These are phyloP conservation scores for Aspergillus alliaceus DNA, from an alignment of 2,329 filamentous ascomycete species.

Conservation along the genomic window DNA sequence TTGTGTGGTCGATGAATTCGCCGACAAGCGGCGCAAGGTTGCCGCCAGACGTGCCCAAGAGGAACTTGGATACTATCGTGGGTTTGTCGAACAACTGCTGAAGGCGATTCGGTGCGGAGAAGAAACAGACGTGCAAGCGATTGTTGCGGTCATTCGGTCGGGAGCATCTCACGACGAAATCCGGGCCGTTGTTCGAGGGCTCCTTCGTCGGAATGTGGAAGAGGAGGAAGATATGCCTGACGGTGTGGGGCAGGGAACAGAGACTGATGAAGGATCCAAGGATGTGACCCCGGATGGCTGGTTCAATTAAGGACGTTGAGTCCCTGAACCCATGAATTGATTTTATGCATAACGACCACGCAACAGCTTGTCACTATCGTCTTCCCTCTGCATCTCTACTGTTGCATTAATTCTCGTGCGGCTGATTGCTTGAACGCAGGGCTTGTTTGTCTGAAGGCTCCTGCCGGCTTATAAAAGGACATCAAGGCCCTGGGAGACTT, in stretches of 20 bases:
- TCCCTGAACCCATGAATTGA: background rate
- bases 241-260: background rate
- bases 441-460: background rate
- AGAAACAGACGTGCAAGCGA: conserved; percentile 16
- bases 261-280: background rate
- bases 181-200: conserved; percentile 6
- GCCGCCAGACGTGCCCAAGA: conserved; percentile 30
- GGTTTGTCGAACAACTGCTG: conserved; percentile 30
- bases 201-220: background rate
- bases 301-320: background rate
- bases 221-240: background rate
- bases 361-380: background rate
- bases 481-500: background rate
- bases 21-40: conserved; percentile 40
- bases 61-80: conserved; percentile 26
- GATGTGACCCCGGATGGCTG: background rate
- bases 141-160: conserved; percentile 29
- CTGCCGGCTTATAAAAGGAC: background rate
- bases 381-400: background rate
- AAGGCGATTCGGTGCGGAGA: conserved; percentile 25
- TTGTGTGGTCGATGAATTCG: conserved; percentile 34
- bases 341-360: background rate
- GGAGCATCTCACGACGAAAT: conserved; percentile 21
- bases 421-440: background rate
- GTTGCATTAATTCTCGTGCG: background rate